Base-by-base conservation (phyloP, 1,284 basidiomycete genomes). In the Schizophyllum amplum region DNA sequence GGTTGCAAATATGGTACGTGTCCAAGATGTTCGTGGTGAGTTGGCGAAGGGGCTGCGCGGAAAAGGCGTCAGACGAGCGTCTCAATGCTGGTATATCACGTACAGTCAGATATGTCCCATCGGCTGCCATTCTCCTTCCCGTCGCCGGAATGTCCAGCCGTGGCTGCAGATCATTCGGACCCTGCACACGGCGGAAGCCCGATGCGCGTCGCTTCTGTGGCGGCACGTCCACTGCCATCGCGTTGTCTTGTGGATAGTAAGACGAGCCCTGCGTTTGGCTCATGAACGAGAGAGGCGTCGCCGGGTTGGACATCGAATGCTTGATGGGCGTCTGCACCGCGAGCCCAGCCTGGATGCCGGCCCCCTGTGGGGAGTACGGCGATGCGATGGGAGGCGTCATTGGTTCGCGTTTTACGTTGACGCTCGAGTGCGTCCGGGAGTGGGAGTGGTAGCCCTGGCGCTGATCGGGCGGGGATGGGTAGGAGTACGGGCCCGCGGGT, bases 1-100 rank as follows among this genome's bases (percentile, higher is more conserved):
- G 90, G 69, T 97, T 96, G 79, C 94, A 94, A 58, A 94, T 89
- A 65, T 83, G 86, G 74, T 90, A 98, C 13, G 94, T 96, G 62
- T 94, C 88, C 51, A 92, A 76, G 53, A 97, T 84, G 62, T 89
- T 81, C 7, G 87, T 87, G 1, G 94, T 97, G 53, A 98, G 74
- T 67, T 93, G 91, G 66, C 90, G 86, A 61, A 97, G 74, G 24
- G 94, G 92, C 92, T 92, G 54, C 5, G 57, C 50, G 55, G 47
- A 9, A 53, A 52, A 58, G 59, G 57, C 26, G 69, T 60, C 15
- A 52, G 11, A 63, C 24, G 55, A 56, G 47, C 23, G 53, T 52
- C n/a, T 24, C 57, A 62, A 64, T 55, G 20, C 21, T 25, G 20
- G 48, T 47, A 11, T 55, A 57, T 55, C 53, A 51, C 78, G 61